These are phyloP conservation scores for Porcisia deanei DNA, from an alignment of 208 protist genomes.

Conservation along the genomic window DNA sequence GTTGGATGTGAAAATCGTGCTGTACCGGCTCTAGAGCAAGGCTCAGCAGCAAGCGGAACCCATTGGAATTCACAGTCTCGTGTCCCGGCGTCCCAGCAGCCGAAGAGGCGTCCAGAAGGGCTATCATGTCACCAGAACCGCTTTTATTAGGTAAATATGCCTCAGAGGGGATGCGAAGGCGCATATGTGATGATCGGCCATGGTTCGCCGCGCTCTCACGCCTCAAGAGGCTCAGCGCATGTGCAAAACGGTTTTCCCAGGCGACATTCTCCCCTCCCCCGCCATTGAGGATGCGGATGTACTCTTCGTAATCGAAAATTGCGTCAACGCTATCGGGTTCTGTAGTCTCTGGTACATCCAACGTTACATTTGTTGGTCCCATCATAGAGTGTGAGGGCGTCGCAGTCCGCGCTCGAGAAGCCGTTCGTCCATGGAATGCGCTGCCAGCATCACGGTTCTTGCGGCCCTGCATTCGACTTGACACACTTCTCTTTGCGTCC, in stretches of 20 bases:
- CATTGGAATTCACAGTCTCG: constrained; percentile 23
- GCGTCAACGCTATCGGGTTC: constrained; percentile 59
- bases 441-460: constrained; percentile 18
- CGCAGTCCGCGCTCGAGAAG: background rate
- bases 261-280: constrained; percentile 17
- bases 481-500: background rate
- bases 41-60: constrained; percentile 34
- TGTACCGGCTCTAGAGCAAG: constrained; percentile 38
- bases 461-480: background rate
- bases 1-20: constrained; percentile 19
- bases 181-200: background rate
- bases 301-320: constrained; percentile 84
- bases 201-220: background rate
- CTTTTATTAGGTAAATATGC: background rate
- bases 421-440: background rate
- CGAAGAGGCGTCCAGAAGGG: background rate
- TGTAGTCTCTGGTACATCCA: background rate
- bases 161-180: constrained; percentile 8
- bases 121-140: background rate
- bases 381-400: background rate
- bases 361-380: background rate
- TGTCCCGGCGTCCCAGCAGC: background rate
- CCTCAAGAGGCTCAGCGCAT: background rate
- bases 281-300: constrained; percentile 38
- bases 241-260: constrained; percentile 12